Base-by-base conservation (phyloP, 352 stramenopile genomes). In the Phytopythium aichiense region DNA sequence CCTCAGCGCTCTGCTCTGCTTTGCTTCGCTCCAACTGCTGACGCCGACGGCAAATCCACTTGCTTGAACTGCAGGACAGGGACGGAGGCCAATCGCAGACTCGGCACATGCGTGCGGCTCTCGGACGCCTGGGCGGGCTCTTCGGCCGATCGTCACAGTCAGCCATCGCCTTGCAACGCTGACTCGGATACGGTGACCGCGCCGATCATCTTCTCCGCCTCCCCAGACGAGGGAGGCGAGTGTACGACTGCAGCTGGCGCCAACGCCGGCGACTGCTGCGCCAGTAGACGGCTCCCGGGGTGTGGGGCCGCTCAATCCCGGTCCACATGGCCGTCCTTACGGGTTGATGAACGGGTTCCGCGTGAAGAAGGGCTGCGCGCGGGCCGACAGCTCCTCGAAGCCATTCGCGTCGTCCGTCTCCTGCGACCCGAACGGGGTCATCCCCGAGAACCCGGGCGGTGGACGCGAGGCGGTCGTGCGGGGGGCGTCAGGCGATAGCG, bases 271-370 rank as follows among this genome's bases (percentile, higher is more conserved):
- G 13, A 2, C 16, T 35, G 1, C 46, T 35, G 22, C 46, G 23
- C 46, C 9, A n/a, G 16, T 35, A 5, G 45, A 31, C 22, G 15
- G 46, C 6, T 16, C 13, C 23, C 22, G 5, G 23, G 12, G 46
- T 15, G 46, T n/a, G 4, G 11, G 46, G 25, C 31, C 31, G 9
- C 23, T 59, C 33, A 15, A 38, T 30, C 55, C 31, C 22, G 37
- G 33, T 52, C 54, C 7, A 18, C 20, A 0, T 2, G n/a, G 8
- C 16, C 33, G 12, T 2, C 38, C 38, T 60, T 88, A 88, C 48
- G 79, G 71, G 43, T 87, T 89, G 25, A 88, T 68, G 61, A 88
- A 91, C 54, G 76, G 75, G 45, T 87, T 89, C 0, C 74, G 68
- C 55, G 74, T 83, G 66, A 73, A 79, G 35, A 86, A 76, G 25